Evolutionary conservation across 257 asterid species (phyloP).

Genomic region (Mitragyna speciosa): DNA sequence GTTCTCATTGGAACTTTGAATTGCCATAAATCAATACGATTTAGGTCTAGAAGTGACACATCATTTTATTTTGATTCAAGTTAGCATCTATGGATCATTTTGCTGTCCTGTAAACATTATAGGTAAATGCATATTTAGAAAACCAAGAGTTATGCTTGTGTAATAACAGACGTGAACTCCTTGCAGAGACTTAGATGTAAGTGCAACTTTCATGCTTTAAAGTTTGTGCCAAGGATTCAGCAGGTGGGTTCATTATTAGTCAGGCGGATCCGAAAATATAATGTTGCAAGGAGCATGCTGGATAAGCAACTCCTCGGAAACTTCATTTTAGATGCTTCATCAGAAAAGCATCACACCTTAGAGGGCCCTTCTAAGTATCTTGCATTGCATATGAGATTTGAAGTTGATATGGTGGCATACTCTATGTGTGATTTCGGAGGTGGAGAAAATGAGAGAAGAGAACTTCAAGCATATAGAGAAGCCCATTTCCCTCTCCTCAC

Average conservation of each 20-base stretch:
- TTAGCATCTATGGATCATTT: not conserved
- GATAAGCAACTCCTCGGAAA: conserved; percentile 78
- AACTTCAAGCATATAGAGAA: conserved; percentile 76
- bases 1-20: not conserved
- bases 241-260: conserved; percentile 55
- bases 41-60: no score
- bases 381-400: conserved; percentile 91
- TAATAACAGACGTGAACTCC: conserved; percentile 12
- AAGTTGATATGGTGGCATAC: conserved; percentile 97
- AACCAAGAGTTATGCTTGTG: not conserved
- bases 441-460: conserved; percentile 62
- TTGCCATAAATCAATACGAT: not conserved
- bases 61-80: not conserved
- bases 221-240: conserved; percentile 73
- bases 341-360: conserved; percentile 13
- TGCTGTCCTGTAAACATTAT: not conserved
- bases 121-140: not conserved
- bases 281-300: conserved; percentile 39
- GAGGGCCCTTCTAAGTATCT: conserved; percentile 56
- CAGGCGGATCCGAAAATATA: conserved; percentile 59
- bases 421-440: conserved; percentile 94
- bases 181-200: conserved; percentile 88
- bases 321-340: conserved; percentile 38
- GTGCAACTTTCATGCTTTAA: conserved; percentile 91
- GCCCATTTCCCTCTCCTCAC: conserved; percentile 75